Conservation (phyloP, 345 rosid species). For the Excoecaria cochinchinensis region DNA sequence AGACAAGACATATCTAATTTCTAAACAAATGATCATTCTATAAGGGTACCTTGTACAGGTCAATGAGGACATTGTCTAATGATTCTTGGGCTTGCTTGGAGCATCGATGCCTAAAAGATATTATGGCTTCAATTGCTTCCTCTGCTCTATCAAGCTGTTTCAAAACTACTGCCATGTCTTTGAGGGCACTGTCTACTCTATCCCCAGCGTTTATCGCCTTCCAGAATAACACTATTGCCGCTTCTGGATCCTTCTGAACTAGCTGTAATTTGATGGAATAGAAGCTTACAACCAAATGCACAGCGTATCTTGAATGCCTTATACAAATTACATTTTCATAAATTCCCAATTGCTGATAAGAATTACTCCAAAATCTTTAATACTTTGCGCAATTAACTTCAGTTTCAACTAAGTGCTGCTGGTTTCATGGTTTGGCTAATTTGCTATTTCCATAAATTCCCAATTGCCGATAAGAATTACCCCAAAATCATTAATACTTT, state of each 20-base stretch:
- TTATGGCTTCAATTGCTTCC: slow-evolving; percentile 91
- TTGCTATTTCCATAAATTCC: neutral
- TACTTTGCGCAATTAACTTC: too few relatives aligned
- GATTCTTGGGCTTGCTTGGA: slow-evolving; percentile 85
- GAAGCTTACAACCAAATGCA: neutral
- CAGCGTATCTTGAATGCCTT: neutral
- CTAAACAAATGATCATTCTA: neutral
- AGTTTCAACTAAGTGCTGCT: too few relatives aligned
- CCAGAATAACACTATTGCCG: slow-evolving; percentile 81
- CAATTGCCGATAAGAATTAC: neutral
- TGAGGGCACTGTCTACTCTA: slow-evolving; percentile 87
- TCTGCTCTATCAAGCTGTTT: slow-evolving; percentile 73
- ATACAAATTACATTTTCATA: neutral
- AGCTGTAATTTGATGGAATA: slow-evolving; percentile 35
- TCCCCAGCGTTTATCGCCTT: slow-evolving; percentile 88
- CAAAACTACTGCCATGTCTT: slow-evolving; percentile 98
- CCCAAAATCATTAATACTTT: neutral
- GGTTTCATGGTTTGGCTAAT: neutral
- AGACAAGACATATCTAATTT: neutral
- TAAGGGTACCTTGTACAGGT: slow-evolving; percentile 75
- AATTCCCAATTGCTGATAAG: neutral
- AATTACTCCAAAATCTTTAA: neutral
- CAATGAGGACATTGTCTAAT: slow-evolving; percentile 88
- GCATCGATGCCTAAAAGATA: slow-evolving; percentile 79
- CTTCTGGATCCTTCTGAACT: slow-evolving; percentile 78